A percentile compares a stretch with the other conserved stretches of the same genome.
Evolutionary conservation across 495 filamentous ascomycete genomes (phyloP).

Genomic region (Chlorociboria aeruginascens): DNA sequence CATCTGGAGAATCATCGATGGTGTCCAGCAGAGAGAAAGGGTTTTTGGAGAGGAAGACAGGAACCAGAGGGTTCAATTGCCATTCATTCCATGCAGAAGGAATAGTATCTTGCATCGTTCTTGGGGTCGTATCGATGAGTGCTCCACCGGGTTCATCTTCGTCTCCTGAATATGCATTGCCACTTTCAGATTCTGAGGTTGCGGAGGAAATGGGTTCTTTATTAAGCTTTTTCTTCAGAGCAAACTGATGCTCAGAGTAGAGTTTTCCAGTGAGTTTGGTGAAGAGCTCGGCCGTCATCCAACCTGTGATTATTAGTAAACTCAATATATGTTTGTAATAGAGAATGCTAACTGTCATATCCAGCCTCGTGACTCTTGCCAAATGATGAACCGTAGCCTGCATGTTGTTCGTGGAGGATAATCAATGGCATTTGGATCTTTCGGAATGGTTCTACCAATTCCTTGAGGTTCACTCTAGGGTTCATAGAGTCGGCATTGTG

Average conservation of each 20-base stretch:
- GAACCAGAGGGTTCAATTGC: conserved; percentile 6
- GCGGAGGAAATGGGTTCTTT: no score
- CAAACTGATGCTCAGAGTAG: conserved; percentile 13
- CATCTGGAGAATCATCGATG: background rate
- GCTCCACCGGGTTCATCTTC: conserved; percentile 1
- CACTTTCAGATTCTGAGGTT: no score
- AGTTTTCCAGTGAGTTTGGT: conserved; percentile 47
- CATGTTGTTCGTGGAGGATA: conserved; percentile 28
- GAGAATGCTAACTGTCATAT: conserved; percentile 43
- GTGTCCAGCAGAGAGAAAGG: background rate
- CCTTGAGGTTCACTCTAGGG: conserved; percentile 4
- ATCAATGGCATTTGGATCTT: conserved; percentile 23
- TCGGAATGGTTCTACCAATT: conserved; percentile 6
- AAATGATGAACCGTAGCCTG: conserved; percentile 3
- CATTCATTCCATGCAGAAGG: background rate
- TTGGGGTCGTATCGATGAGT: background rate
- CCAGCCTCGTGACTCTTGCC: conserved; percentile 53
- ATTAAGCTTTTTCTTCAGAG: no score
- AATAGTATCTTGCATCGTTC: background rate
- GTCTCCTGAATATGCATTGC: background rate
- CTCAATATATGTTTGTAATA: background rate
- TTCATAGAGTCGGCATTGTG: conserved; percentile 12
- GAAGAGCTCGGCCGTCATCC: conserved; percentile 53
- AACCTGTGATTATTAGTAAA: conserved; percentile 19
- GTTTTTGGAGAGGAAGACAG: background rate